Evolutionary conservation across 768 basidiomycete genomes (phyloP).

Genomic region (Filobasidium wieringae): DNA sequence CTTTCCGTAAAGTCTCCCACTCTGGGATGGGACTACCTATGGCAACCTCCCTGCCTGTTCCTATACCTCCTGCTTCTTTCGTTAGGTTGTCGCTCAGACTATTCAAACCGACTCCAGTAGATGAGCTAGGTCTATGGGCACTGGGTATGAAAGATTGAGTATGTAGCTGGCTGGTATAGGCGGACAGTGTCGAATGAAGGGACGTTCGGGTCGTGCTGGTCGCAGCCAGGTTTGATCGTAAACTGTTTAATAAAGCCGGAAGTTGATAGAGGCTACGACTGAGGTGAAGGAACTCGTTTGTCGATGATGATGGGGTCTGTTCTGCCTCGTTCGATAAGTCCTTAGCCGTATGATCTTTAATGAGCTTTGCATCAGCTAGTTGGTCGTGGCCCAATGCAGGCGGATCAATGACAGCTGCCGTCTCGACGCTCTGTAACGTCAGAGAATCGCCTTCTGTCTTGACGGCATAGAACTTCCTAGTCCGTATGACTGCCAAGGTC

Average conservation of each 20-base stretch:
- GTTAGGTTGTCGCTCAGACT: conserved; percentile 18
- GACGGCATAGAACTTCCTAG: neutral
- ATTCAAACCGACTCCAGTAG: conserved; percentile 15
- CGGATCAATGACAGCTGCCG: neutral
- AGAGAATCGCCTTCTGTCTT: neutral
- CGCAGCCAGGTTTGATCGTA: conserved; percentile 18
- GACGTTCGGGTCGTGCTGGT: conserved; percentile 36
- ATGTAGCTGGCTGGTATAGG: conserved; percentile 30
- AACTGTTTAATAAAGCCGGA: conserved; percentile 7
- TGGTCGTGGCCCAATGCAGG: neutral
- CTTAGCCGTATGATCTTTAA: conserved; percentile 3
- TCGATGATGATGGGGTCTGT: conserved; percentile 11
- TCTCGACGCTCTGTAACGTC: neutral
- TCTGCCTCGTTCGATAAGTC: neutral
- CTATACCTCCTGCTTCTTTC: conserved; percentile 10
- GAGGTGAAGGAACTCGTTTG: conserved; percentile 7
- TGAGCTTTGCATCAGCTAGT: conserved; percentile 4
- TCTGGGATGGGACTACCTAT: neutral
- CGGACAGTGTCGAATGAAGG: conserved; percentile 28
- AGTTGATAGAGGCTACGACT: neutral
- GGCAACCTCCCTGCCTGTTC: conserved; percentile 10
- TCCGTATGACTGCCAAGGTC: conserved; percentile 15
- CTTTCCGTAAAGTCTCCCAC: conserved; percentile 21
- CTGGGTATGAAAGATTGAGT: conserved; percentile 14
- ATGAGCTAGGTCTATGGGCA: neutral